Percentiles rank a stretch among this genome's conserved stretches.
Evolutionary conservation across 495 filamentous ascomycete genomes (phyloP).

Genomic region (Trichoderma parareesei): DNA sequence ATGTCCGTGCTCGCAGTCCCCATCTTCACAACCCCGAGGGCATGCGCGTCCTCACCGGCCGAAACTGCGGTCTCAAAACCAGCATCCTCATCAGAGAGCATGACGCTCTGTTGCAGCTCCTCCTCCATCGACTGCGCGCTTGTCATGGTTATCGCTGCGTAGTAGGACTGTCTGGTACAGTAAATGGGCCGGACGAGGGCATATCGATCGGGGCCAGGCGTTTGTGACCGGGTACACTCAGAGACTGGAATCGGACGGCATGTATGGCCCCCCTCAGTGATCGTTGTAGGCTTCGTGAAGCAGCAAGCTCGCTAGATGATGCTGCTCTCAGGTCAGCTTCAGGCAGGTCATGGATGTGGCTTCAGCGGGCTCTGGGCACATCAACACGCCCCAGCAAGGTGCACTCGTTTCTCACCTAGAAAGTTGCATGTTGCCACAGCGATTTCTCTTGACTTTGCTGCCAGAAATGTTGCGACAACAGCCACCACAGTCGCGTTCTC

Average conservation of each 20-base stretch:
- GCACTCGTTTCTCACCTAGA: neutral
- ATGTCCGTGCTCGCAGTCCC: too few relatives aligned
- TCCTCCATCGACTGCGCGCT: conserved; percentile 43
- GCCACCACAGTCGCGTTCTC: conserved; percentile 5
- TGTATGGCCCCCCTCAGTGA: neutral
- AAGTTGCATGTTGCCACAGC: neutral
- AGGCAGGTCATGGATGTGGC: too few relatives aligned
- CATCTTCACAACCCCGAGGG: neutral
- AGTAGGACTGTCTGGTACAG: neutral
- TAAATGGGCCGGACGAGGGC: conserved; percentile 1
- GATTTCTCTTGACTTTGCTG: neutral
- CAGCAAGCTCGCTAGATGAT: neutral
- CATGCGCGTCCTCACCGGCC: neutral
- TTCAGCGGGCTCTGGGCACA: too few relatives aligned
- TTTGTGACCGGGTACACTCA: neutral
- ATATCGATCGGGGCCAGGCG: neutral
- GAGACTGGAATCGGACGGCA: neutral
- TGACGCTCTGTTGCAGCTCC: conserved; percentile 40
- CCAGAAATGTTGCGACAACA: neutral
- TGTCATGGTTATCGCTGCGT: conserved; percentile 27
- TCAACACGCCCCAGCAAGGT: neutral
- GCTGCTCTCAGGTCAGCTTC: neutral
- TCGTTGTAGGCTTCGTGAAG: neutral
- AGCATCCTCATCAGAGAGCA: conserved; percentile 34
- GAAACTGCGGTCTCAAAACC: conserved; percentile 22